These are phyloP conservation scores for Marasmius fiardii DNA, from an alignment of 1,284 basidiomycete species.

Conservation along the genomic window DNA sequence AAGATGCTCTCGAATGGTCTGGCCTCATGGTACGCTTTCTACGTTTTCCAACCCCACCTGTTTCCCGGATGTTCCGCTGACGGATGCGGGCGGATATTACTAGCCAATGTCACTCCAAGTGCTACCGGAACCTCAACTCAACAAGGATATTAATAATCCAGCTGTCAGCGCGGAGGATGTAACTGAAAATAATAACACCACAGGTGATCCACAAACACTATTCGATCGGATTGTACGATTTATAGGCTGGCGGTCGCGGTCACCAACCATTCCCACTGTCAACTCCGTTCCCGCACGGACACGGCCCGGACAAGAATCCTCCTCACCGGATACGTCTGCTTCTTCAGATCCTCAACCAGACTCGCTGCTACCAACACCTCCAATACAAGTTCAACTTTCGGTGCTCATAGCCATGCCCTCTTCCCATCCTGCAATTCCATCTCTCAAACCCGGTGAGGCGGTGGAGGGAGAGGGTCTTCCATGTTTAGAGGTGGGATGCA, in stretches of 20 bases:
- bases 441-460: background rate
- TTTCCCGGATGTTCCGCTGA: background rate
- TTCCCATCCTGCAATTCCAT: background rate
- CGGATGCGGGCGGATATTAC: background rate
- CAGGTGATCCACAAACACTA: too few relatives aligned
- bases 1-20: background rate
- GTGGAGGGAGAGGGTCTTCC: constrained; percentile 11
- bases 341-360: background rate
- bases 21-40: background rate
- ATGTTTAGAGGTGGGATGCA: constrained; percentile 8
- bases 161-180: background rate
- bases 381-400: background rate
- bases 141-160: background rate
- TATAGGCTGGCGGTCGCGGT: too few relatives aligned
- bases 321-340: background rate
- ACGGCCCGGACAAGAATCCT: background rate
- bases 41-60: background rate
- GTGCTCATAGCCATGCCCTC: constrained; percentile 12
- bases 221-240: too few relatives aligned
- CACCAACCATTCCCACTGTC: too few relatives aligned
- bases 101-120: background rate
- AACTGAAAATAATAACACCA: background rate
- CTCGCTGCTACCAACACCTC: background rate
- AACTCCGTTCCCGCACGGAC: too few relatives aligned
- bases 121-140: background rate